A percentile compares a stretch with the other conserved stretches of the same genome.
phyloP scores from a whole-genome alignment of 306 rosid genomes.

The Notholithocarpus densiflorus region DNA sequence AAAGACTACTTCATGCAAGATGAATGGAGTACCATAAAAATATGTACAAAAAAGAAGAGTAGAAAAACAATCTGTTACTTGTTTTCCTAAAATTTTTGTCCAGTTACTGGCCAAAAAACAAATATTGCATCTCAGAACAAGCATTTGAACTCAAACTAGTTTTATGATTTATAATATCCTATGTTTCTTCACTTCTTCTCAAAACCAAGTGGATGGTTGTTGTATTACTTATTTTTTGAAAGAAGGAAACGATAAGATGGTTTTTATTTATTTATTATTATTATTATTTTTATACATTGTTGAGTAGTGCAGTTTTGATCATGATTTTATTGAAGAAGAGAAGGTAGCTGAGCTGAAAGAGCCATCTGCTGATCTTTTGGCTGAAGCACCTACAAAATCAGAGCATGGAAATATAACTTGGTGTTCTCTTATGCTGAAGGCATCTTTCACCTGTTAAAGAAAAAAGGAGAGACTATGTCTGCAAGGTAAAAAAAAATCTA shows the following conservation, averaged over 20 bases:
- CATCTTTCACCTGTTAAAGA: constrained; percentile 94
- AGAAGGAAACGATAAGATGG: constrained; percentile 4
- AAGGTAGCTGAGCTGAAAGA: constrained; percentile 30
- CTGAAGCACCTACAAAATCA: constrained; percentile 40
- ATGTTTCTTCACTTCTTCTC: not conserved
- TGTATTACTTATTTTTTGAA: not conserved
- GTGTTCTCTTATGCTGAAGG: constrained; percentile 99
- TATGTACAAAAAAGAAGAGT: too few species aligned
- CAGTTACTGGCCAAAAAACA: not conserved
- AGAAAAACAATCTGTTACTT: not conserved
- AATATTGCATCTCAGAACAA: not conserved
- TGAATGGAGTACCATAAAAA: too few species aligned
- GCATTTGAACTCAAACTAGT: not conserved
- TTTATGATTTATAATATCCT: not conserved
- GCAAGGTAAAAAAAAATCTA: constrained; percentile 81
- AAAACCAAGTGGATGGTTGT: not conserved
- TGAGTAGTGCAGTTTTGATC: constrained; percentile 82
- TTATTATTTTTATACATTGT: not conserved
- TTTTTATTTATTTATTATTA: too few species aligned
- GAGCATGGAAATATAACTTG: constrained; percentile 58
- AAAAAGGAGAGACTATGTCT: constrained; percentile 98
- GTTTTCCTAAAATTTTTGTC: not conserved
- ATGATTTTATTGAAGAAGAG: constrained; percentile 78
- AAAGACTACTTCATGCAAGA: too few species aligned
- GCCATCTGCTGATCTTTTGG: constrained; percentile 14